phyloP scores from a whole-genome alignment of 495 filamentous ascomycete genomes.

The Xylaria bambusicola region DNA sequence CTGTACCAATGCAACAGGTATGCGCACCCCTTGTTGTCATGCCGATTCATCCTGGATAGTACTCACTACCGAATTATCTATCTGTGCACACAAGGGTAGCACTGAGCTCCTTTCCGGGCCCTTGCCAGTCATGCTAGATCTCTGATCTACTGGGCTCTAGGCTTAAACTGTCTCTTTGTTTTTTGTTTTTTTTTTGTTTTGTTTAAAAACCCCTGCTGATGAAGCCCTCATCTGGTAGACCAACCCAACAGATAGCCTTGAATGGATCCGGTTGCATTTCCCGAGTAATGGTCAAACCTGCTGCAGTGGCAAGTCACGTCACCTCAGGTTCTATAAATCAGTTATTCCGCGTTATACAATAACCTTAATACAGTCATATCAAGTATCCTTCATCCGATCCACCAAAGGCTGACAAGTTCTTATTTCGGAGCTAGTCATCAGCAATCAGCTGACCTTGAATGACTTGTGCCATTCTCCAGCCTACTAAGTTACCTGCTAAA shows the following conservation, averaged over 20 bases:
- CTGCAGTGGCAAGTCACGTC: neutral
- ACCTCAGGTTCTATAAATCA: neutral
- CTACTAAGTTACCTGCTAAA: neutral
- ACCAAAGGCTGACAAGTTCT: neutral
- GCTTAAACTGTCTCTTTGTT: no score
- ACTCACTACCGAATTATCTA: neutral
- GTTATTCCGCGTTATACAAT: neutral
- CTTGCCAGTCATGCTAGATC: slow-evolving; percentile 15
- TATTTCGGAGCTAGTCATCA: neutral
- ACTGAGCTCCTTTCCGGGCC: slow-evolving; percentile 2
- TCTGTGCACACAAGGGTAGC: slow-evolving; percentile 4
- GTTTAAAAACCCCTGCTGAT: neutral
- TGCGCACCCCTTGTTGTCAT: neutral
- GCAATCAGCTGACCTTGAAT: neutral
- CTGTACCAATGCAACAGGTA: neutral
- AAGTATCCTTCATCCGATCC: neutral
- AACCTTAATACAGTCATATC: neutral
- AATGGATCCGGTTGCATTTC: neutral
- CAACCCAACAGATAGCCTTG: neutral
- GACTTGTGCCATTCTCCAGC: neutral
- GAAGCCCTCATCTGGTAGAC: neutral
- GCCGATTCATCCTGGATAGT: neutral
- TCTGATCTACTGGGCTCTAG: no score
- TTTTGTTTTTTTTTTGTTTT: no score
- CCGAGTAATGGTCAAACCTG: neutral